These are phyloP conservation scores for Saccharomycopsis hybrid DNA, from an alignment of 1,139 yeast genomes.

Conservation along the genomic window DNA sequence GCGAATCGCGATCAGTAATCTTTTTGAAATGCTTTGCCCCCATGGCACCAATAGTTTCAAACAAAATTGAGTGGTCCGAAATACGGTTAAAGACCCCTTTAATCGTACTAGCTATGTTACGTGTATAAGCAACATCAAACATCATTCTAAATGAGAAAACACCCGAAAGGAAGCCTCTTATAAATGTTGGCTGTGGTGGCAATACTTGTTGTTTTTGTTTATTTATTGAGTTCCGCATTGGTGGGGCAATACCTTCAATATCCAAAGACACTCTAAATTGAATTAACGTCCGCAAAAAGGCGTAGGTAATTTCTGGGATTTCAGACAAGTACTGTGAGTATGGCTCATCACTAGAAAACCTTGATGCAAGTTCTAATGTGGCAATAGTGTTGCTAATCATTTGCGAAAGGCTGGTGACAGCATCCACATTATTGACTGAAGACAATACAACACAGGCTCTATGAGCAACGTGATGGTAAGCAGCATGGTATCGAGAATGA, in stretches of 20 bases:
- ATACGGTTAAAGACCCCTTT: slow-evolving; percentile 7
- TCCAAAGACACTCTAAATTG: slow-evolving; percentile 27
- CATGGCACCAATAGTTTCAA: slow-evolving; percentile 21
- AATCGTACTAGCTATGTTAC: not conserved
- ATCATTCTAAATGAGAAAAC: slow-evolving; percentile 3
- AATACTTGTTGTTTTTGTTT: too few relatives aligned
- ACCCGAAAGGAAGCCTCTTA: slow-evolving; percentile 3
- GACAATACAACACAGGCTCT: slow-evolving; percentile 2
- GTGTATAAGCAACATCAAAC: not conserved
- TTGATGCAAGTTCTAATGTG: slow-evolving; percentile 48
- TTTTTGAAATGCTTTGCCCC: slow-evolving; percentile 18
- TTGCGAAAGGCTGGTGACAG: slow-evolving; percentile 24
- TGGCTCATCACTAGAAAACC: slow-evolving; percentile 31
- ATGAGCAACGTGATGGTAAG: too few relatives aligned
- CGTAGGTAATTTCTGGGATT: slow-evolving; percentile 33
- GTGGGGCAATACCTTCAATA: slow-evolving; percentile 1
- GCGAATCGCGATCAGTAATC: not conserved
- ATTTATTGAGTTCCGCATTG: too few relatives aligned
- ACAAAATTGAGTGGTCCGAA: not conserved
- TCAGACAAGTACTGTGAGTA: slow-evolving; percentile 33
- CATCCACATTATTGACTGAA: not conserved
- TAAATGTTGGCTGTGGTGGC: not conserved
- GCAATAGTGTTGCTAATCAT: slow-evolving; percentile 51
- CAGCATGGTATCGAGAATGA: too few relatives aligned
- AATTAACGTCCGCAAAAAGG: slow-evolving; percentile 35